A percentile compares a stretch with the other conserved stretches of the same genome.
Evolutionary conservation across 2,329 filamentous ascomycete genomes (phyloP).

Genomic region (Stemphylium lycopersici): DNA sequence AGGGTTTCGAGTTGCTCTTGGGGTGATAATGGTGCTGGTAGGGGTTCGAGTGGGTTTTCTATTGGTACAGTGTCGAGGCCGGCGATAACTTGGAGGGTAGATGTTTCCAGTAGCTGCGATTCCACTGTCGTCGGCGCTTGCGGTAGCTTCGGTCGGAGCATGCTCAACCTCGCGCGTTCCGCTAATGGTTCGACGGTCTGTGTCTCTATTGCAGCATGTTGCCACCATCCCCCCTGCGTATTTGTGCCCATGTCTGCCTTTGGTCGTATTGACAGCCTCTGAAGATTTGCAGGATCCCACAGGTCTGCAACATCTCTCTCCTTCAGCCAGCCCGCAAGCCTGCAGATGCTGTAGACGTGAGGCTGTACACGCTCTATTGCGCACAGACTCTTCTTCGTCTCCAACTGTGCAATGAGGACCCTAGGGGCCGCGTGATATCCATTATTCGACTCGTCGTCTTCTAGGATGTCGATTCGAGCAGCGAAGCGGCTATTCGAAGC

Average conservation of each 20-base stretch:
- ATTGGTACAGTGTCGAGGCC: neutral
- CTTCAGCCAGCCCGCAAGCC: constrained; percentile 70
- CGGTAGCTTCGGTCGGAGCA: constrained; percentile 33
- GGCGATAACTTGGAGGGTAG: constrained; percentile 4
- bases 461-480: constrained; percentile 42
- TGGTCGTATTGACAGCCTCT: constrained; percentile 64
- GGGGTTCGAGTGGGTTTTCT: constrained; percentile 12
- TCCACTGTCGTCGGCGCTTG: constrained; percentile 11
- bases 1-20: constrained; percentile 60
- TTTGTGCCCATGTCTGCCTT: constrained; percentile 44
- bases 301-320: constrained; percentile 57
- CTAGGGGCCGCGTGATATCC: constrained; percentile 16
- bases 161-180: constrained; percentile 36
- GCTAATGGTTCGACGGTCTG: constrained; percentile 20
- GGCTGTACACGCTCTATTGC: constrained; percentile 71
- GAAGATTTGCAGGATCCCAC: constrained; percentile 29
- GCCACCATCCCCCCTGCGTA: constrained; percentile 39
- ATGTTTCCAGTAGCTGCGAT: neutral
- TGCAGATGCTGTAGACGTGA: constrained; percentile 71
- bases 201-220: constrained; percentile 32
- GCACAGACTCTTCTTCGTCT: constrained; percentile 74
- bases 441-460: constrained; percentile 20
- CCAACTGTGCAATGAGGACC: constrained; percentile 45
- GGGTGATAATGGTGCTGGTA: constrained; percentile 22
- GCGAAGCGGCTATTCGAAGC: constrained; percentile 43